phyloP scores from a whole-genome alignment of 2,329 filamentous ascomycete genomes.

The Pseudocercospora macadamiae region DNA sequence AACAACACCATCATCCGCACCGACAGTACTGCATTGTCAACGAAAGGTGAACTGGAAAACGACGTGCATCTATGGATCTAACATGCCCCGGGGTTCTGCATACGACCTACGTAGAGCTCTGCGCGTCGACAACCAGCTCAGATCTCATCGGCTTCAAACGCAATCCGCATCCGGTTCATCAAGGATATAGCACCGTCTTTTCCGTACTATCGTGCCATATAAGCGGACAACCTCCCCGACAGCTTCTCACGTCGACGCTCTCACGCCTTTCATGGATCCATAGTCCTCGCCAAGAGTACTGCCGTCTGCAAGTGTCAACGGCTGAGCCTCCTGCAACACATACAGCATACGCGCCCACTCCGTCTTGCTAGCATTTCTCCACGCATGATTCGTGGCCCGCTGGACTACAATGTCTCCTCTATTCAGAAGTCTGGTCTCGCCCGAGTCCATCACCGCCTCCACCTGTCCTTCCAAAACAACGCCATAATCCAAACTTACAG shows the following conservation, averaged over 20 bases:
- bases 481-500: conserved; percentile 43
- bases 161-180: background rate
- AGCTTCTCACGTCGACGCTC: background rate
- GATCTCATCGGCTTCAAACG: background rate
- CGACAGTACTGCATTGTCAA: no score
- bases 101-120: no score
- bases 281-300: conserved; percentile 8
- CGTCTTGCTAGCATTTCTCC: conserved; percentile 27
- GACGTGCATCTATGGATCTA: no score
- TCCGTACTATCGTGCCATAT: background rate
- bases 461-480: conserved; percentile 43
- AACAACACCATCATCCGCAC: background rate
- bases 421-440: conserved; percentile 37
- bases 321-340: conserved; percentile 10
- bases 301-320: conserved; percentile 3
- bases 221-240: no score
- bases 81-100: no score
- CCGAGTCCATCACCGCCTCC: conserved; percentile 43
- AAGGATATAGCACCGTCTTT: background rate
- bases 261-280: conserved; percentile 5
- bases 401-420: conserved; percentile 42
- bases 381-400: conserved; percentile 28
- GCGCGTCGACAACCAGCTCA: background rate
- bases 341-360: conserved; percentile 27
- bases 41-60: no score